Conservation (phyloP, 306 rosid genomes). For the Inga leiocalycina region DNA sequence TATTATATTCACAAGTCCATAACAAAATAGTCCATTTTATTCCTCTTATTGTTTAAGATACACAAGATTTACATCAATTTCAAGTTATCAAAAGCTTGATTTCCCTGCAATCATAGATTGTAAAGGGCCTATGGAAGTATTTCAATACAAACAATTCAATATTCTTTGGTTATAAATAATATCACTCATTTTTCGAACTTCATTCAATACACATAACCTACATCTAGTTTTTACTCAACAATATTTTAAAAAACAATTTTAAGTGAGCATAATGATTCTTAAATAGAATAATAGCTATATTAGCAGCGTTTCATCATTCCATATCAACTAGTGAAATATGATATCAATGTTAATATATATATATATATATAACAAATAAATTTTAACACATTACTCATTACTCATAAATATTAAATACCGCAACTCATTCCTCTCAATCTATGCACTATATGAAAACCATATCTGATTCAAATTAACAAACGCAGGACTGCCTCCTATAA, state of each 20-base stretch:
- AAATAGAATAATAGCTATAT: no score
- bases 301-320: not conserved
- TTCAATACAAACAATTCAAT: not conserved
- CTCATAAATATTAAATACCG: not conserved
- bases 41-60: not conserved
- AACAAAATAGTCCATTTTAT: no score
- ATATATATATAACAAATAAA: no score
- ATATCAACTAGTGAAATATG: not conserved
- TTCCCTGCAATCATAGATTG: not conserved
- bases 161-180: not conserved
- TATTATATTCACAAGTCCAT: no score
- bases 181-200: not conserved
- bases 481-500: not conserved
- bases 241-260: no score
- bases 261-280: no score
- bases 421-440: not conserved
- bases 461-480: not conserved
- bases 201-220: no score
- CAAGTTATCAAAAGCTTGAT: no score
- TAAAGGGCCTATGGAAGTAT: no score
- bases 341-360: no score
- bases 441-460: not conserved
- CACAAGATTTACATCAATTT: not conserved
- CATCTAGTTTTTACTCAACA: no score
- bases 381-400: no score